Base-by-base conservation (phyloP, 2,329 filamentous ascomycete species). In the Rhynchosporium agropyri region DNA sequence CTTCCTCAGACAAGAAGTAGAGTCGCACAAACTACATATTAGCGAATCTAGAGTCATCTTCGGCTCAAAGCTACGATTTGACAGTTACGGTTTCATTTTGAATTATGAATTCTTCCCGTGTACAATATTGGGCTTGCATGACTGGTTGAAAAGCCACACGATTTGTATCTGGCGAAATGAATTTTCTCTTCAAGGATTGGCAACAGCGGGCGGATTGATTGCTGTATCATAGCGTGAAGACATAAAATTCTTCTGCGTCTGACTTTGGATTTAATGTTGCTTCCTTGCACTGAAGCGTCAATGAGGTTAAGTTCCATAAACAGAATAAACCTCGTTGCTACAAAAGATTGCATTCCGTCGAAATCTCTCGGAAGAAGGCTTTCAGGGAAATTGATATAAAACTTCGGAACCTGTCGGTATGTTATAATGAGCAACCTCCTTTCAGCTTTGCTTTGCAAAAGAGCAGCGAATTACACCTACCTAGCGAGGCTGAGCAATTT, bases 41-140 rank as follows among this genome's bases (percentile, higher is more conserved):
- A 45, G 58, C 58, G 50, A 56, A 56, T 63, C 58, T 69, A 50
- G 55, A 58, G 46, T 48, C 54, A 59, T 63, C 43, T 43, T 28
- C 6, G 54, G 56, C 15, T 60, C 60, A 61, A 60, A 65, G 48
- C 55, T 60, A 70, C 56, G 65, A 61, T 61, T 20, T 20, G 20
- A 20, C 20, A 65, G 43, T 53, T 60, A 70, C 56, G 65, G 61
- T 61, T 62, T 61, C 63, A 49, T 59, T 68, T 67, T 51, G 46
- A 55, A 50, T 60, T 50, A 63, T 40, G 58, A 63, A 46, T 57
- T 63, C 58, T 57, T 66, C 62, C 48, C 53, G 55, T 73, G 71
- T 73, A 73, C 65, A 70, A 68, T 71, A 72, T 67, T 71, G 67
- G 69, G 70, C 61, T 71, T 69, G 68, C 71, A 71, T 70, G 63